Evolutionary conservation across 176 grass and related monocot genomes (phyloP), one percentile per base, ranked within the genome.

Genomic region (Paspalum notatum): DNA sequence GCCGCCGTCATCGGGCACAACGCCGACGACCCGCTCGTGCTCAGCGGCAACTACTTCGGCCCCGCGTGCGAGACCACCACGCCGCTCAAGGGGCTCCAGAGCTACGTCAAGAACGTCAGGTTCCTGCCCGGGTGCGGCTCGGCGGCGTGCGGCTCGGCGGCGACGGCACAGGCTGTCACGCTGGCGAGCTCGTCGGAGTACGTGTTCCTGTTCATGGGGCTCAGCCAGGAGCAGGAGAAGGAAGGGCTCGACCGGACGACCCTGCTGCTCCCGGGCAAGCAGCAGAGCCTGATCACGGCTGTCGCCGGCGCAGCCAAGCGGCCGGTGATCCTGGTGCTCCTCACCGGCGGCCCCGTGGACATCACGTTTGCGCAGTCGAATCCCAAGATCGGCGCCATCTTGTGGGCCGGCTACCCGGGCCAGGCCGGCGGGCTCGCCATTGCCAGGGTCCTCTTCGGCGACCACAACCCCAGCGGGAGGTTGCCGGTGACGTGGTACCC

Each of bases 401-500:
- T 97, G 12, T 97, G 91, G 94, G 91, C 89, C 0, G 91, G 94
- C 0, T 97, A 94, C 54, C 94, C 94, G 1, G 91, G 94, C 43
- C 86, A 97, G 49, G 85, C 82, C 1, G 91, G 94, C 2, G 94
- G 91, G 7, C 75, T 68, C 0, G 94, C 94, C 39, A 90, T 97
- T 3, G 85, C 94, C 10, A 77, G 80, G 14, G 81, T 94, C 14
- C 79, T 97, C 18, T 97, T 97, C 48, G 91, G 94, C 8, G 87
- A 90, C 11, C 85, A 88, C 79, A 97, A 92, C 24, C 94, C 94
- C 50, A 68, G 94, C 57, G 94, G 91, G 0, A 84, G 88, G 39
- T 18, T 97, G 72, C 94, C 91, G 1, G 85, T 97, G 53, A 97
- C 91, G 14, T 97, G 91, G 91, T 97, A 97, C 71, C 85, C 94